These are phyloP conservation scores for Fusarium sp. DNA, from an alignment of 2,329 filamentous ascomycete genomes.

Conservation along the genomic window DNA sequence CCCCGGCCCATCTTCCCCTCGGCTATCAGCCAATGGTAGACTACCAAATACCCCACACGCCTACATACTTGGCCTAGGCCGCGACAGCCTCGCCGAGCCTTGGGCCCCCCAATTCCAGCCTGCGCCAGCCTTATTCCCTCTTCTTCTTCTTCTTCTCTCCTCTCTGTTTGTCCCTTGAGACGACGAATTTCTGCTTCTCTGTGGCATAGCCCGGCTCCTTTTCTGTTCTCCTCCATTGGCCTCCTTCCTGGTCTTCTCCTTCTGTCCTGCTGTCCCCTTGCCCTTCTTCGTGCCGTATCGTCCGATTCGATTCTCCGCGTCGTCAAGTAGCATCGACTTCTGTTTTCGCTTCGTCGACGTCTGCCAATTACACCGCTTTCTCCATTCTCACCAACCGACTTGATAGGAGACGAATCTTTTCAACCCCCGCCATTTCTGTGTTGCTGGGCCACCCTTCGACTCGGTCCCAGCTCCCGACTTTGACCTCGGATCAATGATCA, in stretches of 20 bases:
- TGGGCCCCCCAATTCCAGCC: constrained; percentile 43
- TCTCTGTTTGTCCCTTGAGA: constrained; percentile 19
- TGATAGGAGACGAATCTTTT: constrained; percentile 15
- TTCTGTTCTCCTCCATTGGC: constrained; percentile 18
- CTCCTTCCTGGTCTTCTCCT: constrained; percentile 16
- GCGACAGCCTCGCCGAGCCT: constrained; percentile 46
- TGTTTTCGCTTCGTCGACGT: constrained; percentile 26
- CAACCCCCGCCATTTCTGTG: neutral
- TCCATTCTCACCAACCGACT: constrained; percentile 16
- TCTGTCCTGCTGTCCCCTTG: constrained; percentile 6
- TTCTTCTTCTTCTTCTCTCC: constrained; percentile 23
- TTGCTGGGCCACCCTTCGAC: constrained; percentile 14
- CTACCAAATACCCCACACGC: constrained; percentile 29
- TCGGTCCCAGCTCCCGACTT: constrained; percentile 1
- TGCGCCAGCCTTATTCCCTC: constrained; percentile 46
- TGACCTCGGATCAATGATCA: constrained; percentile 41
- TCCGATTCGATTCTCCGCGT: constrained; percentile 31
- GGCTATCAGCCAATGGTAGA: constrained; percentile 46
- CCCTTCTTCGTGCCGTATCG: constrained; percentile 16
- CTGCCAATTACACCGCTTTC: constrained; percentile 12
- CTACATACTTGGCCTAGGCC: constrained; percentile 28
- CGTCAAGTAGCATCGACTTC: constrained; percentile 24
- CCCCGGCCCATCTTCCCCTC: constrained; percentile 31
- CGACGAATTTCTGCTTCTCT: constrained; percentile 10
- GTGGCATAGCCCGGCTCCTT: constrained; percentile 19